Base-by-base conservation (phyloP, 2,329 filamentous ascomycete species). In the Chaetothyriales sp. region DNA sequence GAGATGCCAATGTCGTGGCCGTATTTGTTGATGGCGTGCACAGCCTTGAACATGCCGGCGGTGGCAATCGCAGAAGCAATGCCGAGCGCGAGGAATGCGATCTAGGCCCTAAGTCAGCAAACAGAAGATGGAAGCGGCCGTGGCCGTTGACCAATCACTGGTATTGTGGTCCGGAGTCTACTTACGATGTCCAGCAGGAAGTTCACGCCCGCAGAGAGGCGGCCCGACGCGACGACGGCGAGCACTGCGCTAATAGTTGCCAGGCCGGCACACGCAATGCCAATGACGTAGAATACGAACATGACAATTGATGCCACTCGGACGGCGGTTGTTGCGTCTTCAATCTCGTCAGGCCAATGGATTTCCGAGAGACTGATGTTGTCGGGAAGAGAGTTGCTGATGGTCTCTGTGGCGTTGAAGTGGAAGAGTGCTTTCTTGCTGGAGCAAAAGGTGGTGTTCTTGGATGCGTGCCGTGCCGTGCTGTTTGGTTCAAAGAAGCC, bases 1-100 rank as follows among this genome's bases (percentile, higher is more conserved):
- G 67, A 64, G 8, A 81, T 64, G 0, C 76, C 73, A 22, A 77
- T 68, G 0, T 68, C 62, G 15, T 71, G 64, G 4, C 76, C 77
- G 50, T 77, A 70, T 25, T 74, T 63, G 55, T 80, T 80, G 55
- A 83, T 71, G 0, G 75, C 60, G 18, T 73, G 59, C 1, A 70
- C 65, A 2, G 73, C 77, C 63, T 80, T 77, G 51, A 74, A 70
- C 9, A 74, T 72, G 4, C 81, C 65, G 18, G 84, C 82, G 0
- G 78, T 85, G 22, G 81, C 78, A 20, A 89, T 83, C 59, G 87
- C 87, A 18, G 85, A 89, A 47, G 84, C 81, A 49, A 82, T 81
- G 2, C 84, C 84, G 60, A 84, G 75, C 10, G 80, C 68, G 5
- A 79, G 43, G 55, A 80, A 77, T 0, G 74, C 73, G n/a, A 79